These are phyloP conservation scores for Chalciporus sphaerocephalus DNA, from an alignment of 768 basidiomycete species.

Conservation along the genomic window DNA sequence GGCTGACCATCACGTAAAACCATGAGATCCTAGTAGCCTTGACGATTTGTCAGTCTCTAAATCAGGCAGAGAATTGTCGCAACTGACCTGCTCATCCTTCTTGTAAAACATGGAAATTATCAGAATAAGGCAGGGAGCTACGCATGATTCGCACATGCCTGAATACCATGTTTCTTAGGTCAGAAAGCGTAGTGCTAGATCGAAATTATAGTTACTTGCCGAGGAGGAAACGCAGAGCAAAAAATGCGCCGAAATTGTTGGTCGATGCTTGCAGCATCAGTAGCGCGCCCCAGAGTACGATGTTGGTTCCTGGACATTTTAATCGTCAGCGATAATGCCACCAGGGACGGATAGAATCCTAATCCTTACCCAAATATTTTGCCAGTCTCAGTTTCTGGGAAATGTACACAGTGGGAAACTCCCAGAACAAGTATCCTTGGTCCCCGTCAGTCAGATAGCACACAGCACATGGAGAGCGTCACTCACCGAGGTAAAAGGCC, in stretches of 20 bases:
- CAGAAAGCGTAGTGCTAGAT: not conserved
- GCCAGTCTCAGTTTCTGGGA: slow-evolving; percentile 57
- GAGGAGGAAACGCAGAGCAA: slow-evolving; percentile 56
- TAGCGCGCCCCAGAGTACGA: slow-evolving; percentile 55
- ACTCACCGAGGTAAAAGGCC: slow-evolving; percentile 58
- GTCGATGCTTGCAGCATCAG: slow-evolving; percentile 59
- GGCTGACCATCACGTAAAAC: slow-evolving; percentile 61
- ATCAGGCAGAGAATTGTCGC: not conserved
- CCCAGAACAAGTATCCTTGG: slow-evolving; percentile 53
- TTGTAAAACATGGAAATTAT: slow-evolving; percentile 67
- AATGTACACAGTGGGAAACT: slow-evolving; percentile 64
- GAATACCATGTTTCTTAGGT: not conserved
- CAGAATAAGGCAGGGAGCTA: slow-evolving; percentile 58
- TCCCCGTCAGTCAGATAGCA: not conserved
- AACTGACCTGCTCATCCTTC: slow-evolving; percentile 55
- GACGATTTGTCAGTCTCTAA: slow-evolving; percentile 2
- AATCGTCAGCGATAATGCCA: not conserved
- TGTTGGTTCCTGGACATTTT: slow-evolving; percentile 43
- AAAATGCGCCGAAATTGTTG: slow-evolving; percentile 57
- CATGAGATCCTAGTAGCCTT: slow-evolving; percentile 56
- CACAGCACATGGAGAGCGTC: not conserved
- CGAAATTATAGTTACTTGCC: slow-evolving; percentile 32
- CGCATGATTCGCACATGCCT: slow-evolving; percentile 69
- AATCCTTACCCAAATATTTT: slow-evolving; percentile 52
- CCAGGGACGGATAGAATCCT: slow-evolving; percentile 2